phyloP scores from a whole-genome alignment of 2,329 filamentous ascomycete species.

The Pseudofabraea citricarpa region DNA sequence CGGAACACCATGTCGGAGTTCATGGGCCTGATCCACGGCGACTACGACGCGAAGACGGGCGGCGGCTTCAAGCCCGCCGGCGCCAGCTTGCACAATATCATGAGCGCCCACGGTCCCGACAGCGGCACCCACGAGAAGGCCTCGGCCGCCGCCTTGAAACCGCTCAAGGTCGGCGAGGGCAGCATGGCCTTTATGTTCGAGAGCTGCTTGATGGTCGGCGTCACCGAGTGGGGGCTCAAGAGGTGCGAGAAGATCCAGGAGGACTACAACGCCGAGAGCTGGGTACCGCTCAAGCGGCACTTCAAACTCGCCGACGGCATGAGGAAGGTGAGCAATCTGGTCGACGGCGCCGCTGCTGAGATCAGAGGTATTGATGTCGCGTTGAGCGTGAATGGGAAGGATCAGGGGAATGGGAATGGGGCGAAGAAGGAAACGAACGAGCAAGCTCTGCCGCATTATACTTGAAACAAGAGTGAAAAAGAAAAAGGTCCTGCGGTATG shows the following conservation, averaged over 20 bases:
- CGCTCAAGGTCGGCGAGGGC: constrained; percentile 51
- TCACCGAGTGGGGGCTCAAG: constrained; percentile 68
- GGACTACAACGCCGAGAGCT: constrained; percentile 65
- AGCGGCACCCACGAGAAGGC: constrained; percentile 50
- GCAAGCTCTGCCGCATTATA: constrained; percentile 12
- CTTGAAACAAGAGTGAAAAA: too few species aligned
- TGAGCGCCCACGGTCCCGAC: constrained; percentile 58
- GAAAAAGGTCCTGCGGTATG: too few species aligned
- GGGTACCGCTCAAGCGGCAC: constrained; percentile 49
- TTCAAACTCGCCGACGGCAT: constrained; percentile 30
- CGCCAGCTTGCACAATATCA: constrained; percentile 58
- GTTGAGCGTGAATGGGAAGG: too few species aligned
- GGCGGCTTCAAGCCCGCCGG: constrained; percentile 57
- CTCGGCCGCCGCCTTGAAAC: constrained; percentile 46
- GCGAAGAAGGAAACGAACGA: constrained; percentile 8
- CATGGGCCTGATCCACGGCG: constrained; percentile 58
- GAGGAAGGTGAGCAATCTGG: constrained; percentile 20
- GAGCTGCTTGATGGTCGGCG: constrained; percentile 63
- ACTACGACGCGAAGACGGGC: constrained; percentile 53
- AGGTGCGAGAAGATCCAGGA: constrained; percentile 64
- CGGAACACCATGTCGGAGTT: constrained; percentile 63
- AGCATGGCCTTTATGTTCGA: constrained; percentile 65
- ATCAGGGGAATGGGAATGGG: constrained; percentile 8
- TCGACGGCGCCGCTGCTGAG: constrained; percentile 2
- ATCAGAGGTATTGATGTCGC: constrained; percentile 9